phyloP scores from a whole-genome alignment of 225 moss, liverwort and hornwort genomes.

The Pleurozium schreberi region DNA sequence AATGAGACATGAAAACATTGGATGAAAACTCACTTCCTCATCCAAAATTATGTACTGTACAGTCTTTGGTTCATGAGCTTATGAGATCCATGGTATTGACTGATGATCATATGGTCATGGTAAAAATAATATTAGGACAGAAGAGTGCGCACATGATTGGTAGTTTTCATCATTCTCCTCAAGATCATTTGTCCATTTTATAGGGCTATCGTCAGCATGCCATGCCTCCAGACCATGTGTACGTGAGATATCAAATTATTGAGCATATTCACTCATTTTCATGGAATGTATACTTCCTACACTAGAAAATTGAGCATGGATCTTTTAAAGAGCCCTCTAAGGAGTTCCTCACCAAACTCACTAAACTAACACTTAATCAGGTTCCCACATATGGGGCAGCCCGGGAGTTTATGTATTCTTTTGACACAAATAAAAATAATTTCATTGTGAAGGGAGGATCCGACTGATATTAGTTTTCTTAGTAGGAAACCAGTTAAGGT shows the following conservation, averaged over 20 bases:
- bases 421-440: not conserved
- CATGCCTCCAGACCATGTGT: not conserved
- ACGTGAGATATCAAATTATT: not conserved
- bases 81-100: no score
- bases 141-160: no score
- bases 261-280: not conserved
- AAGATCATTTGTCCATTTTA: no score
- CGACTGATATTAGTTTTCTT: not conserved
- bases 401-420: not conserved
- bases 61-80: no score
- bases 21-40: not conserved
- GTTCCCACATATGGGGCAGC: no score
- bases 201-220: not conserved
- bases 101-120: not conserved
- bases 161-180: not conserved
- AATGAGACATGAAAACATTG: no score
- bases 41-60: not conserved
- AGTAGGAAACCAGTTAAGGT: not conserved
- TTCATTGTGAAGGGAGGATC: not conserved
- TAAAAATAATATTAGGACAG: not conserved
- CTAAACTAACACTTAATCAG: no score
- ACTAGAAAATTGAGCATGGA: not conserved
- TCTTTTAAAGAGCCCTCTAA: not conserved
- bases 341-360: not conserved
- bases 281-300: accelerated